Evolutionary conservation across 2,329 filamentous ascomycete species (phyloP).

Genomic region (Camillea tinctor): DNA sequence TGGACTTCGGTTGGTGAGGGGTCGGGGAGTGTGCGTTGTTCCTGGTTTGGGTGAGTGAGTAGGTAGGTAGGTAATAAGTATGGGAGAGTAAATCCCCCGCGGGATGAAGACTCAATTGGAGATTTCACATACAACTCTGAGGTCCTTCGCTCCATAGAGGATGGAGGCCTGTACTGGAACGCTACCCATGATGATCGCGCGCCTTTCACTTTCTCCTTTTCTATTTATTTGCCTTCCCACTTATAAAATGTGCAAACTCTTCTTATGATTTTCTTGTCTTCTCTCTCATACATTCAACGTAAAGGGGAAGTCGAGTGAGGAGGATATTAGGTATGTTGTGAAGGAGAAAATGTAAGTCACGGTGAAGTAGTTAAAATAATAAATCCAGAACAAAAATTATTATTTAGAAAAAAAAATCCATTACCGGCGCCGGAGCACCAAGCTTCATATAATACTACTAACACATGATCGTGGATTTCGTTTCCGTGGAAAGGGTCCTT

Average conservation of each 20-base stretch:
- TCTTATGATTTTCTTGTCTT: not conserved
- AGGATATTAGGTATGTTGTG: not conserved
- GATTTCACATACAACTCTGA: conserved; percentile 44
- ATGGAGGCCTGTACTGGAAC: conserved; percentile 49
- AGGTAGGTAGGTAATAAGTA: not conserved
- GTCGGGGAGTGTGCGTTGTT: conserved; percentile 53
- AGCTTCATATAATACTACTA: not conserved
- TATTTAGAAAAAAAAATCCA: not conserved
- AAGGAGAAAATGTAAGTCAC: not conserved
- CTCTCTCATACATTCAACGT: not conserved
- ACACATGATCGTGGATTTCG: not conserved
- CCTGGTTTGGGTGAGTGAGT: conserved; percentile 41
- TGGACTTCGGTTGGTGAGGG: conserved; percentile 59
- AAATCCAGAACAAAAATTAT: not conserved
- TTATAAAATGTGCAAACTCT: not conserved
- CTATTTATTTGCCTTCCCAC: not conserved
- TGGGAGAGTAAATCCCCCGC: not conserved
- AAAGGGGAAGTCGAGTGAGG: not conserved
- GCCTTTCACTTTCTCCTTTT: not conserved
- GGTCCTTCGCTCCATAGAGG: conserved; percentile 51
- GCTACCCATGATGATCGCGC: conserved; percentile 15
- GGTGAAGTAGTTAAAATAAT: not conserved
- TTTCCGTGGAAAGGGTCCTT: not conserved
- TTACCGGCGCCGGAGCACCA: not conserved
- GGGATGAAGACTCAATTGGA: too few relatives aligned